These are phyloP conservation scores for Fusarium udum DNA, from an alignment of 2,329 filamentous ascomycete species.

Conservation along the genomic window DNA sequence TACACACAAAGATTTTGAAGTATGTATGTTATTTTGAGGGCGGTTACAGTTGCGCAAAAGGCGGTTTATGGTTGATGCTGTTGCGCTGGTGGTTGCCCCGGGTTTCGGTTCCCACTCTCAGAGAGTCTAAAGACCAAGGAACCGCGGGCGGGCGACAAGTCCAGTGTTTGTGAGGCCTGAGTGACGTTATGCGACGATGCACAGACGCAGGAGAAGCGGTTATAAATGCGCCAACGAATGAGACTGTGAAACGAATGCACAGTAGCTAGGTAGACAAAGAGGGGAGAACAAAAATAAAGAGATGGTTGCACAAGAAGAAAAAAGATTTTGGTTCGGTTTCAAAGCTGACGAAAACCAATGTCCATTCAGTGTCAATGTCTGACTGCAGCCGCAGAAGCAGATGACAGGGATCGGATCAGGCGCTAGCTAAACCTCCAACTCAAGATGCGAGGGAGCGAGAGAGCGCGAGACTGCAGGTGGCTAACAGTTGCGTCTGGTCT, in stretches of 20 bases:
- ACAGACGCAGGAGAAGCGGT: constrained; percentile 3
- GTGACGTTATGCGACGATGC: constrained; percentile 11
- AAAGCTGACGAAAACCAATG: constrained; percentile 42
- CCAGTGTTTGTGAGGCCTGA: constrained; percentile 14
- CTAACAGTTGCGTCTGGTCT: constrained; percentile 30
- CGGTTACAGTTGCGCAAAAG: constrained; percentile 14
- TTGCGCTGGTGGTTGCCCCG: constrained; percentile 38
- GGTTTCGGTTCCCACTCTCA: constrained; percentile 28
- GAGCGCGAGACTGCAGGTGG: constrained; percentile 7
- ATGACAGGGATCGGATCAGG: constrained; percentile 23
- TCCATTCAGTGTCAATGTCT: background rate
- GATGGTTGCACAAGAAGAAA: constrained; percentile 20
- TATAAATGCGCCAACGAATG: background rate
- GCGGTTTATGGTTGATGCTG: background rate
- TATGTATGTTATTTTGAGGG: background rate
- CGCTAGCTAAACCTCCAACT: constrained; percentile 1
- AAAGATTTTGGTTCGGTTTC: constrained; percentile 29
- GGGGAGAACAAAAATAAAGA: background rate
- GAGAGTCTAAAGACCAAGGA: constrained; percentile 8
- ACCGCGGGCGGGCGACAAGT: background rate
- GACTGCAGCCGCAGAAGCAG: constrained; percentile 18
- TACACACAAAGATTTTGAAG: background rate
- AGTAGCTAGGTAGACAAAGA: background rate
- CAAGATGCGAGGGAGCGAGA: background rate
- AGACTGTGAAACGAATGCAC: constrained; percentile 16